phyloP scores from a whole-genome alignment of 176 grass and related monocot genomes.

The Triticum turgidum region DNA sequence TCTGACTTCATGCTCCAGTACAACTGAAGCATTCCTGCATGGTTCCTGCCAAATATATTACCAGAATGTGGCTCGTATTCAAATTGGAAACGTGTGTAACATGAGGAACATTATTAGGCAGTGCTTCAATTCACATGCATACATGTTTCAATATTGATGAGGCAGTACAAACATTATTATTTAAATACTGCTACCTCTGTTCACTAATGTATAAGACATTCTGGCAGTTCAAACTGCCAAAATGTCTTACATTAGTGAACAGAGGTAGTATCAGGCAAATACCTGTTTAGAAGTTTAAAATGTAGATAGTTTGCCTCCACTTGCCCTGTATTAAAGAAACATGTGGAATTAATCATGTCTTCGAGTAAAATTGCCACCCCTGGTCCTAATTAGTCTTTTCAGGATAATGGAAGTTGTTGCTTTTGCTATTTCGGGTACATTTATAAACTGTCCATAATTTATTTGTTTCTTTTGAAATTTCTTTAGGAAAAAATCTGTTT shows the following conservation, averaged over 20 bases:
- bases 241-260: too few species aligned
- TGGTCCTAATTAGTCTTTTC: neutral
- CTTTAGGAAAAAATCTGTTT: neutral
- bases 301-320: neutral
- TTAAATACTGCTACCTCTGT: too few species aligned
- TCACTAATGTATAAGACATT: too few species aligned
- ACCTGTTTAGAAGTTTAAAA: neutral
- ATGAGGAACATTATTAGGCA: neutral
- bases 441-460: neutral
- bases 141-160: neutral
- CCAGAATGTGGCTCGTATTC: neutral
- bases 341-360: constrained; percentile 7
- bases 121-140: constrained; percentile 7
- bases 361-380: neutral
- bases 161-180: too few species aligned
- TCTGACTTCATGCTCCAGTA: neutral
- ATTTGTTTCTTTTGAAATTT: neutral
- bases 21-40: constrained; percentile 20
- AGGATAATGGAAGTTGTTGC: neutral
- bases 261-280: neutral
- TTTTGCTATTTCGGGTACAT: neutral
- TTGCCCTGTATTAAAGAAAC: neutral
- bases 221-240: too few species aligned
- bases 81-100: neutral
- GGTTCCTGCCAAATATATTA: neutral